Evolutionary conservation across 768 basidiomycete genomes (phyloP).

Genomic region (Aureoboletus auriporus): DNA sequence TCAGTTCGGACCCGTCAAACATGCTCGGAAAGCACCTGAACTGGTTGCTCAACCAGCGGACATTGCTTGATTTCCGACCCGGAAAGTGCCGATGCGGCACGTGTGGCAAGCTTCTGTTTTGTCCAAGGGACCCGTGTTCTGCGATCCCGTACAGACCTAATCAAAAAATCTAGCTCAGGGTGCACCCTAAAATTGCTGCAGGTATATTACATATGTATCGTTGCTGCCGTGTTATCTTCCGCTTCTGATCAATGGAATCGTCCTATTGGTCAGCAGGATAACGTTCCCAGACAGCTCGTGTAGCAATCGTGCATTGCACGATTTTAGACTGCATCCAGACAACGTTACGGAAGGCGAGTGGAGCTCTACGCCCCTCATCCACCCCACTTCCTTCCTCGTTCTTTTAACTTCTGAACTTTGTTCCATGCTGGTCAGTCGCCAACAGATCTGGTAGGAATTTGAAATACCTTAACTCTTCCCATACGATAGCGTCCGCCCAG

Average conservation of each 20-base stretch:
- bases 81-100: slow-evolving; percentile 21
- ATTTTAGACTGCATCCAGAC: slow-evolving; percentile 17
- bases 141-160: slow-evolving; percentile 1
- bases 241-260: slow-evolving; percentile 23
- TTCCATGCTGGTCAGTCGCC: slow-evolving; percentile 4
- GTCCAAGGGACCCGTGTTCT: slow-evolving; percentile 8
- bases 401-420: slow-evolving; percentile 10
- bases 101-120: slow-evolving; percentile 4
- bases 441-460: slow-evolving; percentile 26
- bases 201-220: slow-evolving; percentile 35
- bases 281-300: slow-evolving; percentile 16
- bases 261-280: slow-evolving; percentile 13
- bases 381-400: slow-evolving; percentile 1
- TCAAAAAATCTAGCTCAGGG: slow-evolving; percentile 26
- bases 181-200: slow-evolving; percentile 27
- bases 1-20: slow-evolving; percentile 22
- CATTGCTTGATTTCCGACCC: slow-evolving; percentile 15
- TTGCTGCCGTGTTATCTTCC: slow-evolving; percentile 16
- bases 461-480: slow-evolving; percentile 28
- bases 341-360: slow-evolving; percentile 21
- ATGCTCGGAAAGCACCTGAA: not conserved
- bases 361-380: slow-evolving; percentile 10
- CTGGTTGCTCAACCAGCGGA: not conserved
- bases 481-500: not conserved
- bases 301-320: slow-evolving; percentile 4